Evolutionary conservation across 208 protist species (phyloP).

Genomic region (Leishmania aethiopica): DNA sequence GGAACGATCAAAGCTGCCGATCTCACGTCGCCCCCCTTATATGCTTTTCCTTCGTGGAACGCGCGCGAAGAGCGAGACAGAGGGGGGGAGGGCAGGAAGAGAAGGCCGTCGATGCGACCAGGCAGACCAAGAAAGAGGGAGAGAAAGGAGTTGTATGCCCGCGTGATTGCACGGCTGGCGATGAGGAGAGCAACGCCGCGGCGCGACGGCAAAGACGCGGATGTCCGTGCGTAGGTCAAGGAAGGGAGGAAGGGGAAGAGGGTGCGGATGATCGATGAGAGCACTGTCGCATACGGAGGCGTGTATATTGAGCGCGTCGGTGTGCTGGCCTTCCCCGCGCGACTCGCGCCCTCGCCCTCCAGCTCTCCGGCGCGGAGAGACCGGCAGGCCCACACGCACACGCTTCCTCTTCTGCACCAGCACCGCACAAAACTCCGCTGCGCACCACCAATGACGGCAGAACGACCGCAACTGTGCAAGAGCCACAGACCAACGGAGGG

Average conservation of each 20-base stretch:
- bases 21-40: background rate
- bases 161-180: background rate
- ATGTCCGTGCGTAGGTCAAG: background rate
- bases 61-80: background rate
- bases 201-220: background rate
- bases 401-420: background rate
- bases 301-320: background rate
- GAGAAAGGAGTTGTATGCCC: background rate
- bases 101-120: background rate
- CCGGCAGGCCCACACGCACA: background rate
- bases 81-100: background rate
- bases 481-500: background rate
- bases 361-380: background rate
- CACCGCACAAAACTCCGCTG: background rate
- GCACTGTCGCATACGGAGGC: background rate
- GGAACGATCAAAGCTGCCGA: background rate
- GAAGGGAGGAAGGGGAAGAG: background rate
- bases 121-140: too few relatives aligned
- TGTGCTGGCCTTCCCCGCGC: background rate
- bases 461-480: background rate
- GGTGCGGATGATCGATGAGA: background rate
- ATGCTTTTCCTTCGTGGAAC: background rate
- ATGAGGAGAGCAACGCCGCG: background rate
- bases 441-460: conserved; percentile 7
- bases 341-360: background rate